Evolutionary conservation across 148 eudicot genomes (phyloP), one percentile per base, ranked within the genome.

Genomic region (Rhododendron vialii): DNA sequence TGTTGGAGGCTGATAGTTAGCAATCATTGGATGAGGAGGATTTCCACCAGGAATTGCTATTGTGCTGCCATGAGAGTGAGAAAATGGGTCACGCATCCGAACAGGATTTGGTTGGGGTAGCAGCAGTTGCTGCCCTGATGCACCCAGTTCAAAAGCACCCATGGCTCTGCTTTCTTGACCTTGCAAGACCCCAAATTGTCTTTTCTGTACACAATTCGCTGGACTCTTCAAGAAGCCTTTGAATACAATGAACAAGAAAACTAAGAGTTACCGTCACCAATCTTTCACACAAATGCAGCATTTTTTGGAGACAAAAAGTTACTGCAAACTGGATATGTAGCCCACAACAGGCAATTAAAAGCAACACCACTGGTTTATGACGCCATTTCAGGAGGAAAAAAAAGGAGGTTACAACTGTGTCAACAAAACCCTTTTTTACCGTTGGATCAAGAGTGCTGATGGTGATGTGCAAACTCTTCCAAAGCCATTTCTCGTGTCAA

Each of bases 141-240:
- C 26, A 24, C 81, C 81, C 35, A 0, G 35, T 75, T 75, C 71
- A n/a, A 15, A 13, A 78, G 82, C 45, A 28, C 5, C 36, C 38
- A 38, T 3, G 18, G 45, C 71, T 50, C 48, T 15, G 33, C 33
- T 20, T 81, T 86, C 87, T 69, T 81, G 87, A 86, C 87, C 84
- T 81, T 86, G 84, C 48, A 86, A 81, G 80, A 86, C 79, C 71
- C 53, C 87, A 7, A 20, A 6, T 11, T 80, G 78, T 85, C 55
- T 67, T 20, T 47, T 24, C 74, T 10, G 65, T 43, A 15, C 61
- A 75, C 45, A 38, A 48, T 76, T n/a, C n/a, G 41, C 14, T 7
- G 55, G 59, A 77, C 41, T 14, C 86, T 76, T 76, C 73, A 77
- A 13, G 57, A 77, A 50, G 50, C 81, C 86, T 84, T 50, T 28